Conservation (phyloP, 495 filamentous ascomycete species). For the Apodospora peruviana region DNA sequence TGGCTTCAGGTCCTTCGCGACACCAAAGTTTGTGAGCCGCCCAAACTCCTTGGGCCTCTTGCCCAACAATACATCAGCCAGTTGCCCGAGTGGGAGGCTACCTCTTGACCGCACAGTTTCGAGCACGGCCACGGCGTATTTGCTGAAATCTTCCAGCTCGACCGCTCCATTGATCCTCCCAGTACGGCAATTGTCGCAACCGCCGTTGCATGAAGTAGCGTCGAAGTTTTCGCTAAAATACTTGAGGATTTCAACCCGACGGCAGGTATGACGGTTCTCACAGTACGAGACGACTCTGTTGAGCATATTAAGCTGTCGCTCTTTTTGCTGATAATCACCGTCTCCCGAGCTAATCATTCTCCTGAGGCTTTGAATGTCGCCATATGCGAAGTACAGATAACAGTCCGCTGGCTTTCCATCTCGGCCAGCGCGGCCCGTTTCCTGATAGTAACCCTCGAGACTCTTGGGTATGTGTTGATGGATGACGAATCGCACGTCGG, state of each 20-base stretch:
- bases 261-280: constrained; percentile 80
- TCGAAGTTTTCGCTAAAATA: constrained; percentile 89
- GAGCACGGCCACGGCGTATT: constrained; percentile 64
- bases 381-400: constrained; percentile 81
- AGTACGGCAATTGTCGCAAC: constrained; percentile 85
- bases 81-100: constrained; percentile 47
- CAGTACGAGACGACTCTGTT: constrained; percentile 77
- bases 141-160: constrained; percentile 66
- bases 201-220: constrained; percentile 59
- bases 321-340: constrained; percentile 67
- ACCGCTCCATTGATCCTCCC: constrained; percentile 45
- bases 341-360: constrained; percentile 77
- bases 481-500: constrained; percentile 91
- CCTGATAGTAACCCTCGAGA: constrained; percentile 97
- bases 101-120: constrained; percentile 54
- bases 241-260: constrained; percentile 77
- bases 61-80: constrained; percentile 44
- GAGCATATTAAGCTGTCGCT: constrained; percentile 78
- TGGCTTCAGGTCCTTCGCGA: constrained; percentile 40
- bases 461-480: constrained; percentile 89
- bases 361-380: constrained; percentile 56
- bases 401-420: constrained; percentile 85
- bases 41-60: constrained; percentile 33
- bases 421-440: constrained; percentile 89
- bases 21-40: constrained; percentile 25